Conservation (phyloP, 192 early-diverging fungal species). For the Coemansia nantahalensis region DNA sequence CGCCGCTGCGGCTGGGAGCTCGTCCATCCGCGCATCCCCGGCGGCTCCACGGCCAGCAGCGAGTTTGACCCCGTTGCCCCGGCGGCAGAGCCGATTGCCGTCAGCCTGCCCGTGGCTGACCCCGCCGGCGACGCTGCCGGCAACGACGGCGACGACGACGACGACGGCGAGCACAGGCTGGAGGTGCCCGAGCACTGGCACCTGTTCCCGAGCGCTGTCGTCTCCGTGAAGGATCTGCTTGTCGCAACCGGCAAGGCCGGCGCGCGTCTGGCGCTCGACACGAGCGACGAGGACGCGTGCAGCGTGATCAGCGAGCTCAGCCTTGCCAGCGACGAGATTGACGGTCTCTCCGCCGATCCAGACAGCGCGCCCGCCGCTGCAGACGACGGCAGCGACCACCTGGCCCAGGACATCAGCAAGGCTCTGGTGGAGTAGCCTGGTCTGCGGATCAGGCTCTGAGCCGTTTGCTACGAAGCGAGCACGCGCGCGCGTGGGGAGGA, state of each 20-base stretch:
- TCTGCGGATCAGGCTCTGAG: no score
- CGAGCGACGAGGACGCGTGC: constrained; percentile 40
- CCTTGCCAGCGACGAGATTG: constrained; percentile 1
- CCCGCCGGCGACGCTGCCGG: background rate
- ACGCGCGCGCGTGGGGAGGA: no score
- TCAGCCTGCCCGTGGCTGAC: constrained; percentile 1
- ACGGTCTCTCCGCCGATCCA: background rate
- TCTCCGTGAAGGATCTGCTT: constrained; percentile 38
- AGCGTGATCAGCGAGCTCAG: constrained; percentile 8
- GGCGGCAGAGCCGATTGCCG: background rate
- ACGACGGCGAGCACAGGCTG: constrained; percentile 10
- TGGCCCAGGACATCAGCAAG: constrained; percentile 12
- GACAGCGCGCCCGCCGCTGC: background rate
- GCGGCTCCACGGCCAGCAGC: constrained; percentile 45
- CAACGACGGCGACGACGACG: background rate
- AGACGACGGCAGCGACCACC: constrained; percentile 10
- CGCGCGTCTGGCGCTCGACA: constrained; percentile 27
- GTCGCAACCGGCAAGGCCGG: constrained; percentile 31
- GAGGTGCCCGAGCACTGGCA: constrained; percentile 45
- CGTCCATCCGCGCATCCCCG: constrained; percentile 61
- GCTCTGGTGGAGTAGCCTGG: constrained; percentile 8
- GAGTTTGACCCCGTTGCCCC: constrained; percentile 20
- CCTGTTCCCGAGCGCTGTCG: constrained; percentile 35
- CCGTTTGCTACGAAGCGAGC: no score
- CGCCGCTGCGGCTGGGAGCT: constrained; percentile 74